A percentile compares a stretch with the other conserved stretches of the same genome.
phyloP scores from a whole-genome alignment of 2,329 filamentous ascomycete species.

The Xylaria digitata region DNA sequence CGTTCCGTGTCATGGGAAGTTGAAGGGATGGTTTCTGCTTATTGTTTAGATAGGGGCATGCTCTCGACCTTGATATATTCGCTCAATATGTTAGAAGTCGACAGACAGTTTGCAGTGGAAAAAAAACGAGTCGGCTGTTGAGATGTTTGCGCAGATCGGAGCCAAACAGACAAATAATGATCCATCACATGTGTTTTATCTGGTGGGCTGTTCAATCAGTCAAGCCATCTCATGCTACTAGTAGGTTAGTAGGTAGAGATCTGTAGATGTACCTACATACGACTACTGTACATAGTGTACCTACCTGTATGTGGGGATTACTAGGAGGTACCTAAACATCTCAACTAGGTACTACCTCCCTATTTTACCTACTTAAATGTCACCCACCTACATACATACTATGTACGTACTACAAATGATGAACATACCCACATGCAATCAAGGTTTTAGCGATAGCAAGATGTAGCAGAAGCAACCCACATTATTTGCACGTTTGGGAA shows the following conservation, averaged over 20 bases:
- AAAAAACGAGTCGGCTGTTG: neutral
- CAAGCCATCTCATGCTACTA: neutral
- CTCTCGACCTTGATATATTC: slow-evolving; percentile 13
- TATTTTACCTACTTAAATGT: no score
- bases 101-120: neutral
- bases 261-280: neutral
- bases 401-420: no score
- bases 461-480: no score
- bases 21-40: slow-evolving; percentile 1
- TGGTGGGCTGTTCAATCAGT: slow-evolving; percentile 10
- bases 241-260: no score
- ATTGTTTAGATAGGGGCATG: slow-evolving; percentile 26
- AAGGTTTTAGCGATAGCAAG: no score
- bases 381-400: no score
- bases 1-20: slow-evolving; percentile 41
- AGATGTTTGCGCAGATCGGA: slow-evolving; percentile 17
- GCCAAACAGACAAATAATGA: slow-evolving; percentile 15
- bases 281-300: no score
- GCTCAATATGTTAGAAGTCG: neutral
- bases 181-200: slow-evolving; percentile 32
- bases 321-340: neutral
- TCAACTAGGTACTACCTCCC: no score
- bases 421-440: no score
- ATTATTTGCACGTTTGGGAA: no score
- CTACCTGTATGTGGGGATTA: neutral